Evolutionary conservation across 805 yeast species (phyloP).

Genomic region (Candida pseudoglaebosa): DNA sequence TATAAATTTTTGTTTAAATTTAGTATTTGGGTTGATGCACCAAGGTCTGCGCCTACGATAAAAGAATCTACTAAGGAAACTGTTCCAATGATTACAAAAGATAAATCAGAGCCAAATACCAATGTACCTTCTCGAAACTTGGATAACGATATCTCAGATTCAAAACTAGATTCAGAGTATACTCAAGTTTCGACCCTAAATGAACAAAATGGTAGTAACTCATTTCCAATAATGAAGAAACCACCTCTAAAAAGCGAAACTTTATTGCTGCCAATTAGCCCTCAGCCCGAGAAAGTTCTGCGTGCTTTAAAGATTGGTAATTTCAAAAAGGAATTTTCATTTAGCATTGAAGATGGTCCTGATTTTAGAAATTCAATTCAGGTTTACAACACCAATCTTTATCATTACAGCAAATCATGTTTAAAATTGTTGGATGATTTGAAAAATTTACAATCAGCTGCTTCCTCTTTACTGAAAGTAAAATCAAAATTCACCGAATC

Average conservation of each 20-base stretch:
- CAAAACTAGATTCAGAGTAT: not conserved
- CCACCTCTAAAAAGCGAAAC: too few species aligned
- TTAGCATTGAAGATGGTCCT: constrained; percentile 41
- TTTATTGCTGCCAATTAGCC: not conserved
- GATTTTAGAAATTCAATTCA: constrained; percentile 32
- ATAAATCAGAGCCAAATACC: too few species aligned
- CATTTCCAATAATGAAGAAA: too few species aligned
- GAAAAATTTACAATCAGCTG: constrained; percentile 22
- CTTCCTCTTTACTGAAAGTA: constrained; percentile 16
- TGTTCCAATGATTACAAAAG: not conserved
- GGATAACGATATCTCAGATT: not conserved
- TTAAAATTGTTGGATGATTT: constrained; percentile 27
- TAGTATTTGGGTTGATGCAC: constrained; percentile 23
- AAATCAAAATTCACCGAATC: constrained; percentile 22
- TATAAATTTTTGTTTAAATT: constrained; percentile 20
- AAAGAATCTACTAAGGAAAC: not conserved
- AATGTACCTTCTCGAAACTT: not conserved
- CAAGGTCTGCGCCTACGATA: not conserved
- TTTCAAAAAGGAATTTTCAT: constrained; percentile 28
- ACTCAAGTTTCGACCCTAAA: too few species aligned
- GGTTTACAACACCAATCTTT: constrained; percentile 28
- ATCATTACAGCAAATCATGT: constrained; percentile 23
- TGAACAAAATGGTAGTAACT: too few species aligned
- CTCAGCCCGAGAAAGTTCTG: constrained; percentile 1
- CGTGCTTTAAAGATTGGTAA: constrained; percentile 12